These are phyloP conservation scores for Sordariomycetes sp. DNA, from an alignment of 2,329 filamentous ascomycete genomes.

Conservation along the genomic window DNA sequence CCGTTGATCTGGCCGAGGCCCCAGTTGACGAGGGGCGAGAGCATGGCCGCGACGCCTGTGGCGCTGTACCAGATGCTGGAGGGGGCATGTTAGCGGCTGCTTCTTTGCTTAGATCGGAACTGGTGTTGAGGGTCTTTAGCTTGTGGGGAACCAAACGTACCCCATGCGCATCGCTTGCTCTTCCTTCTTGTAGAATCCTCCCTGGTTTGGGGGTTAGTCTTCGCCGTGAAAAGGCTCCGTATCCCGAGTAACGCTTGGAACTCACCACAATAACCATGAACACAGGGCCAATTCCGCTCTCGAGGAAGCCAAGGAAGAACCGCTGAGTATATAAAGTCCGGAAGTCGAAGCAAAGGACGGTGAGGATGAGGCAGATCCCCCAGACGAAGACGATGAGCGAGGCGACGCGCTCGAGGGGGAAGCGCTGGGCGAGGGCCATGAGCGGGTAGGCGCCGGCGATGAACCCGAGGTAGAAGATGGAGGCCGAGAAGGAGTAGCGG, in stretches of 20 bases:
- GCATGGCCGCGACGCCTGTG: constrained; percentile 29
- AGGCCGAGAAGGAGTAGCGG: constrained; percentile 22
- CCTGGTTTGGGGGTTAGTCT: neutral
- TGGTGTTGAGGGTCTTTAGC: neutral
- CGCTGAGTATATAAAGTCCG: constrained; percentile 28
- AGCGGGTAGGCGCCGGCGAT: constrained; percentile 21
- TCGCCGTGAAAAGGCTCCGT: neutral
- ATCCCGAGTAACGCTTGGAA: constrained; percentile 12
- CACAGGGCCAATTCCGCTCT: constrained; percentile 33
- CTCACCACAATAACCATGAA: constrained; percentile 40
- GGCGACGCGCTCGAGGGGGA: constrained; percentile 8
- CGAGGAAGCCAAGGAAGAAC: constrained; percentile 33
- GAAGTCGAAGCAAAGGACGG: constrained; percentile 30
- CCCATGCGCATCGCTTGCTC: constrained; percentile 27
- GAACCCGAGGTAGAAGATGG: constrained; percentile 28
- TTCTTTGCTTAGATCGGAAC: neutral
- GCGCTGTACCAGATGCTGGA: constrained; percentile 25
- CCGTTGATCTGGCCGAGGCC: constrained; percentile 19
- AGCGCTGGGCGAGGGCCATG: constrained; percentile 17
- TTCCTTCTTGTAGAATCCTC: constrained; percentile 22
- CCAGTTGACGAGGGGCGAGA: constrained; percentile 18
- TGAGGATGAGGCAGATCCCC: constrained; percentile 26
- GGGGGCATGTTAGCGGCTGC: neutral
- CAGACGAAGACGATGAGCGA: neutral
- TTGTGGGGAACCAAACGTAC: neutral